Conservation (phyloP, 805 yeast genomes). For the Metschnikowia proteae region DNA sequence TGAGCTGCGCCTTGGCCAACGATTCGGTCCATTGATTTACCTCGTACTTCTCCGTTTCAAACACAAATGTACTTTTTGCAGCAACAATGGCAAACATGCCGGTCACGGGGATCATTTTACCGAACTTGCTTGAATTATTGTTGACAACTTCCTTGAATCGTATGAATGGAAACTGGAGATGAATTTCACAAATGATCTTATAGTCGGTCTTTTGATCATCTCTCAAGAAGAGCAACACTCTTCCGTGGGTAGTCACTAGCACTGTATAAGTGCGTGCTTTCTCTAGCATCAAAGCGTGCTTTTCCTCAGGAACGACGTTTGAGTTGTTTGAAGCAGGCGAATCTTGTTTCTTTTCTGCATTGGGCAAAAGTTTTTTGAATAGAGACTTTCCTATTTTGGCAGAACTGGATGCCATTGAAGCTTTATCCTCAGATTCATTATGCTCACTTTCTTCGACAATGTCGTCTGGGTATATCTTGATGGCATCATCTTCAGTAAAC, state of each 20-base stretch:
- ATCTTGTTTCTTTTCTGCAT: slow-evolving; percentile 17
- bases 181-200: slow-evolving; percentile 52
- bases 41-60: slow-evolving; percentile 52
- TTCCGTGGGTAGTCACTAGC: slow-evolving; percentile 59
- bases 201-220: slow-evolving; percentile 37
- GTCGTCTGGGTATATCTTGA: slow-evolving; percentile 11
- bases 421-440: slow-evolving; percentile 10
- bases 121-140: slow-evolving; percentile 25
- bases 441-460: background rate
- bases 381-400: slow-evolving; percentile 16
- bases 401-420: slow-evolving; percentile 6
- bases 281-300: slow-evolving; percentile 22
- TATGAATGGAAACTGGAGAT: slow-evolving; percentile 48
- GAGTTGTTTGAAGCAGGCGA: slow-evolving; percentile 2
- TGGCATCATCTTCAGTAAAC: slow-evolving; percentile 14
- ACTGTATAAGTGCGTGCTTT: slow-evolving; percentile 47
- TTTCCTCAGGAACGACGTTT: slow-evolving; percentile 4
- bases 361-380: slow-evolving; percentile 23
- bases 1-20: slow-evolving; percentile 20
- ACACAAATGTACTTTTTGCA: slow-evolving; percentile 48
- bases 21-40: slow-evolving; percentile 47
- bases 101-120: slow-evolving; percentile 32
- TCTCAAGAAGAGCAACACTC: slow-evolving; percentile 53
- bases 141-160: slow-evolving; percentile 57
- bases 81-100: slow-evolving; percentile 59